Base-by-base conservation (phyloP, 108 stramenopile species). In the Discostella pseudostelligera region DNA sequence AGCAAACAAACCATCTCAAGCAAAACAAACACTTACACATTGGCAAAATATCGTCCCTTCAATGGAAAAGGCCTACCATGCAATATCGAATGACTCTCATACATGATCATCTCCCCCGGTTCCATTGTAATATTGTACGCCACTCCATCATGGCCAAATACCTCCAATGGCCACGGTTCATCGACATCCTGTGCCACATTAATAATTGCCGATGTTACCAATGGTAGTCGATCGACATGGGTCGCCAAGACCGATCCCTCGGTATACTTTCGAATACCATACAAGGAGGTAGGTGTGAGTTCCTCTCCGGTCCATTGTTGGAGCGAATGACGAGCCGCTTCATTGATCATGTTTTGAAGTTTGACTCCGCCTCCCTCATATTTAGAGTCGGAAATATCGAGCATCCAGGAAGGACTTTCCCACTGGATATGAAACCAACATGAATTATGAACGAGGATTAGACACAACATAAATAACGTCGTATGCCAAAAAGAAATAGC, bases 101-200 rank as follows among this genome's bases (percentile, higher is more conserved):
- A 97, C 35, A 95, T 65, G 3, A 96, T 84, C 85, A 96, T 78
- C 54, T 97, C 96, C 17, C 96, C 90, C 21, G 90, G 90, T 59
- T 80, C 56, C 51, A 86, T 80, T 14, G 85, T 86, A 36, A 86
- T 60, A 59, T 96, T 96, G 65, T 81, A 58, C 2, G 92, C 93
- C 51, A 72, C 79, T 17, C 95, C 96, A 70, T 92, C 87, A 75
- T 97, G 96, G 24, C 83, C 92, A 66, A 84, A 90, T 37, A 97
- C 85, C 78, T 94, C 93, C 69, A 97, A 35, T 3, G 64, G 64
- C 76, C 97, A 90, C 11, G 84, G 83, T 77, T 97, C 93, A 63
- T 94, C 91, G 22, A 88, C 89, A 72, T 96, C 95, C 79, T 97
- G 94, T 62, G 76, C 92, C 20, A 95, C 89, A 75, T 94, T 96